Evolutionary conservation across 371 early-diverging fungal species (phyloP).

Genomic region (Fennellomyces sp.): DNA sequence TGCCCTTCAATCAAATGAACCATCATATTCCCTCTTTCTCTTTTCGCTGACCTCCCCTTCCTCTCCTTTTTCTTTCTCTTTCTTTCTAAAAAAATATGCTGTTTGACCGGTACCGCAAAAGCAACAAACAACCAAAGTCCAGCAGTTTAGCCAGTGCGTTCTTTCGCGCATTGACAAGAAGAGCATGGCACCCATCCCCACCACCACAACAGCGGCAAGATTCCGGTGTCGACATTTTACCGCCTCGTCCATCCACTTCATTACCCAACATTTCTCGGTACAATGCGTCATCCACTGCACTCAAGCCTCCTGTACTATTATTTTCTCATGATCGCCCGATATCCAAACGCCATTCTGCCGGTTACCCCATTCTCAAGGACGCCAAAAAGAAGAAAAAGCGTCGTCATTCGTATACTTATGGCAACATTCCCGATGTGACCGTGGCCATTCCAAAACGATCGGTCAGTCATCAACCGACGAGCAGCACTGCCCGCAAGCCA

Average conservation of each 20-base stretch:
- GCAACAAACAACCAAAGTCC: conserved; percentile 7
- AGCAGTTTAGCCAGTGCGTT: conserved; percentile 31
- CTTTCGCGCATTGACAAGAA: conserved; percentile 29
- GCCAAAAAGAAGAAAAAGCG: conserved; percentile 2
- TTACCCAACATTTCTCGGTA: conserved; percentile 35
- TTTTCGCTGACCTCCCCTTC: not conserved
- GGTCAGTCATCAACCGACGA: conserved; percentile 31
- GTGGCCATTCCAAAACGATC: conserved; percentile 28
- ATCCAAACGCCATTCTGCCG: conserved; percentile 8
- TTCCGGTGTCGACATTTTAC: conserved; percentile 13
- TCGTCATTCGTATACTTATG: conserved; percentile 14
- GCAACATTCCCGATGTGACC: conserved; percentile 3
- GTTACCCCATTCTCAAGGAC: not conserved
- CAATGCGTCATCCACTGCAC: not conserved
- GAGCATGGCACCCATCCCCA: conserved; percentile 14
- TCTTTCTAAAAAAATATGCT: not conserved
- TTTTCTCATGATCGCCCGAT: not conserved
- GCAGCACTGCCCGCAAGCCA: not conserved
- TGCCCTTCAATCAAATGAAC: no score
- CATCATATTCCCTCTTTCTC: not conserved
- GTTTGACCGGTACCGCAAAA: conserved; percentile 8
- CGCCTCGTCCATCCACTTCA: conserved; percentile 42
- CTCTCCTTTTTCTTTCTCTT: conserved; percentile 2
- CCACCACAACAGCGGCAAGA: conserved; percentile 15
- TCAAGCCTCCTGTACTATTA: conserved; percentile 4